Conservation (phyloP, 2,329 filamentous ascomycete species). For the Ploettnerulaceae sp. region DNA sequence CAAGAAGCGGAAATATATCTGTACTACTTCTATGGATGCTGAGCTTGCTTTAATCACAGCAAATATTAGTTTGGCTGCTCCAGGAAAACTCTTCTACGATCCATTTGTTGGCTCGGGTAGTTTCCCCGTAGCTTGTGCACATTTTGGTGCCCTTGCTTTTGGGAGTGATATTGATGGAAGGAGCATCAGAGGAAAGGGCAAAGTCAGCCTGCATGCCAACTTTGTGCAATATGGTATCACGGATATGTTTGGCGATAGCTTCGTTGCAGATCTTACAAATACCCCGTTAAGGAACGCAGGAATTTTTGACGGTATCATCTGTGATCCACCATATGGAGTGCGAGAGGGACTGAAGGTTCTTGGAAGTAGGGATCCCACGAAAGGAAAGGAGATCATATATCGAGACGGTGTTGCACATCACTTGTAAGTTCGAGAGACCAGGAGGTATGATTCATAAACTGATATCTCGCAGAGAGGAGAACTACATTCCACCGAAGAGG, state of each 20-base stretch:
- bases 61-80: slow-evolving; percentile 77
- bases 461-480: slow-evolving; percentile 43
- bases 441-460: not conserved
- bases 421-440: slow-evolving; percentile 45
- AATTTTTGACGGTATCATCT: slow-evolving; percentile 84
- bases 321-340: slow-evolving; percentile 94
- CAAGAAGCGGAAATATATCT: slow-evolving; percentile 91
- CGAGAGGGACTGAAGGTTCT: slow-evolving; percentile 87
- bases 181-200: slow-evolving; percentile 66
- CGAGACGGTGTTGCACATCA: slow-evolving; percentile 67
- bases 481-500: slow-evolving; percentile 81
- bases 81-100: slow-evolving; percentile 86
- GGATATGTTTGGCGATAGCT: slow-evolving; percentile 66
- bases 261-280: slow-evolving; percentile 84
- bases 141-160: slow-evolving; percentile 79
- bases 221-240: slow-evolving; percentile 77
- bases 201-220: slow-evolving; percentile 58
- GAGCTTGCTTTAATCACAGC: slow-evolving; percentile 88
- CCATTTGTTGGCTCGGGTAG: slow-evolving; percentile 95
- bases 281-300: slow-evolving; percentile 59
- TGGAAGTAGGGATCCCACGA: slow-evolving; percentile 65
- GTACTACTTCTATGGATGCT: slow-evolving; percentile 95
- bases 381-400: slow-evolving; percentile 52
- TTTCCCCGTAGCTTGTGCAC: slow-evolving; percentile 83
- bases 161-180: slow-evolving; percentile 94